These are phyloP conservation scores for Cutaneotrichosporon spelunceum DNA, from an alignment of 1,284 basidiomycete species.

Conservation along the genomic window DNA sequence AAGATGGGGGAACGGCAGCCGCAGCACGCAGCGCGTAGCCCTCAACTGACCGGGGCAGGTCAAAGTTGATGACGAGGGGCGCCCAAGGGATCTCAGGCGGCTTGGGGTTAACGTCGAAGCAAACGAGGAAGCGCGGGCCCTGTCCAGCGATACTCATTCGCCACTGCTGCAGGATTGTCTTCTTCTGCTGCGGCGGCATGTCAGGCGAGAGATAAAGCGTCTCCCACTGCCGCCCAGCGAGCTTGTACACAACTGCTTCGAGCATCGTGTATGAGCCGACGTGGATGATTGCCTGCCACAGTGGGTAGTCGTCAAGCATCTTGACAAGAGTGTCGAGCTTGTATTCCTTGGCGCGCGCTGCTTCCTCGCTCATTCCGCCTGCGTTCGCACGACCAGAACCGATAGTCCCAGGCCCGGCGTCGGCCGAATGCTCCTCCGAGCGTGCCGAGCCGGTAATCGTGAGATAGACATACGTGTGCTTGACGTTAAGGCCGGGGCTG, in stretches of 20 bases:
- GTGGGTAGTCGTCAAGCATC: slow-evolving; percentile 73
- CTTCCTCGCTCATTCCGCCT: slow-evolving; percentile 69
- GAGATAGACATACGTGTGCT: slow-evolving; percentile 89
- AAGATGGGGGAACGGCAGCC: slow-evolving; percentile 41
- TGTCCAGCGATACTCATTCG: slow-evolving; percentile 32
- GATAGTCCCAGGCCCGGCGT: slow-evolving; percentile 76
- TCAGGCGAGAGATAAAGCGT: slow-evolving; percentile 70
- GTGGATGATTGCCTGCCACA: slow-evolving; percentile 77
- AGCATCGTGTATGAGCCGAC: slow-evolving; percentile 80
- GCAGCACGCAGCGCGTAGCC: slow-evolving; percentile 75
- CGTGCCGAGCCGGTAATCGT: slow-evolving; percentile 80
- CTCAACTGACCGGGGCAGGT: slow-evolving; percentile 90
- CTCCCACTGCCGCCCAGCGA: slow-evolving; percentile 79
- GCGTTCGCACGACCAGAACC: slow-evolving; percentile 66
- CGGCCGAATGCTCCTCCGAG: slow-evolving; percentile 59
- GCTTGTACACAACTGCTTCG: slow-evolving; percentile 81
- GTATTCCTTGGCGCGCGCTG: slow-evolving; percentile 87
- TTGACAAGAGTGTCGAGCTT: slow-evolving; percentile 93
- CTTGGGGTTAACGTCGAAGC: slow-evolving; percentile 88
- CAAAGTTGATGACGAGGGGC: slow-evolving; percentile 89
- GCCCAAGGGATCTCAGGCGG: slow-evolving; percentile 82
- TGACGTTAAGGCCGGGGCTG: slow-evolving; percentile 63
- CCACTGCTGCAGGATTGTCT: slow-evolving; percentile 60
- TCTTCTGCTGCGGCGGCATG: slow-evolving; percentile 65
- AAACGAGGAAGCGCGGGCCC: slow-evolving; percentile 65